A percentile compares a stretch with the other conserved stretches of the same genome.
These are phyloP conservation scores for Zalaria obscura DNA, from an alignment of 2,329 filamentous ascomycete species.

Conservation along the genomic window DNA sequence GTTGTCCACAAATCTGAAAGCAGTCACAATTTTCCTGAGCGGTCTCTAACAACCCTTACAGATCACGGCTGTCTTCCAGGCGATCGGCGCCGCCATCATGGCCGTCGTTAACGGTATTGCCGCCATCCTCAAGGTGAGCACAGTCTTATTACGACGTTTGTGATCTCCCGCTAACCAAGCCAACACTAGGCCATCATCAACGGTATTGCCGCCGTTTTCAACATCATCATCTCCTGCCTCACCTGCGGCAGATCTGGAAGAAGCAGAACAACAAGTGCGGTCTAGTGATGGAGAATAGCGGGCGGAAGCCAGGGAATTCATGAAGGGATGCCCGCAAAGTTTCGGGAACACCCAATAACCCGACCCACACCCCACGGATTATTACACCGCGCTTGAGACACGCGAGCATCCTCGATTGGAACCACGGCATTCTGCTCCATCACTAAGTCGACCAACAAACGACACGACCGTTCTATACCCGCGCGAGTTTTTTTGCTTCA, in stretches of 20 bases:
- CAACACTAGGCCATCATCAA: slow-evolving; percentile 24
- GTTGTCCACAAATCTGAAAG: slow-evolving; percentile 19
- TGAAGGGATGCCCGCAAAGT: no score
- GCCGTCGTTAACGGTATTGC: slow-evolving; percentile 32
- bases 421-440: no score
- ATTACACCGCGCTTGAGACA: no score
- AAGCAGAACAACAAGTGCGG: slow-evolving; percentile 20
- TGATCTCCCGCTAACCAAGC: no score
- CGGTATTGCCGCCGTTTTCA: slow-evolving; percentile 35
- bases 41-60: slow-evolving; percentile 13
- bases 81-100: slow-evolving; percentile 32
- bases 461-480: no score
- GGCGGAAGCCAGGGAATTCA: not conserved
- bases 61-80: slow-evolving; percentile 29
- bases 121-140: slow-evolving; percentile 29
- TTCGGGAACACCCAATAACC: no score
- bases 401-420: no score
- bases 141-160: not conserved
- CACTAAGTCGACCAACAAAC: no score
- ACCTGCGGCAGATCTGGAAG: slow-evolving; percentile 32
- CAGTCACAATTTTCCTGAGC: not conserved
- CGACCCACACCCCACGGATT: no score
- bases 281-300: slow-evolving; percentile 12
- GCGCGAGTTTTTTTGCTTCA: no score
- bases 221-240: slow-evolving; percentile 33